Evolutionary conservation across 148 eudicot genomes (phyloP).

Genomic region (Vaccinium myrtillus): DNA sequence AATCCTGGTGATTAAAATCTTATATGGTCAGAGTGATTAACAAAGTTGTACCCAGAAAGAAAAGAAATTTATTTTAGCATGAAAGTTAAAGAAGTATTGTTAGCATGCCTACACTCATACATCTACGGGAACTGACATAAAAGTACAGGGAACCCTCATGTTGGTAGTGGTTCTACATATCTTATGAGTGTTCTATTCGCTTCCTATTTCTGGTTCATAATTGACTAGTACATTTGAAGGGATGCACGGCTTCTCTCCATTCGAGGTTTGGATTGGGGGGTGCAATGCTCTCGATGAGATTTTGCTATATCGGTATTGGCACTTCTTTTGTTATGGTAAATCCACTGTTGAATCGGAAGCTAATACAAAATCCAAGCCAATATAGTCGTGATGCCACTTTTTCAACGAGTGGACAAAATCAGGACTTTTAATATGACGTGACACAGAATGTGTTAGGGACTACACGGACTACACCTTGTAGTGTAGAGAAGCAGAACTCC

Average conservation of each 20-base stretch:
- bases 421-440: neutral
- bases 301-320: neutral
- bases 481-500: neutral
- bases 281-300: neutral
- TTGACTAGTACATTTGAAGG: neutral
- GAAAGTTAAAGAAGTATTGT: neutral
- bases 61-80: neutral
- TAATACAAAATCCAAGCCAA: neutral
- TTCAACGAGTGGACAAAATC: neutral
- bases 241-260: neutral
- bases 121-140: no score
- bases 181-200: neutral
- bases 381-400: neutral
- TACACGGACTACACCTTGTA: neutral
- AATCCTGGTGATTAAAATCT: conserved; percentile 36
- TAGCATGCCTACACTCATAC: neutral
- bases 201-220: neutral
- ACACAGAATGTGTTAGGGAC: neutral
- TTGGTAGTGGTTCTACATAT: neutral
- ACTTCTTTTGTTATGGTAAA: neutral
- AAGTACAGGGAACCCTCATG: no score
- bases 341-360: neutral
- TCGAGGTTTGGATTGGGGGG: neutral
- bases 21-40: conserved; percentile 2
- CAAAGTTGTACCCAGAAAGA: neutral